Percentiles rank a stretch among this genome's conserved stretches.
Conservation (phyloP, 257 asterid genomes). For the Eucommia ulmoides region DNA sequence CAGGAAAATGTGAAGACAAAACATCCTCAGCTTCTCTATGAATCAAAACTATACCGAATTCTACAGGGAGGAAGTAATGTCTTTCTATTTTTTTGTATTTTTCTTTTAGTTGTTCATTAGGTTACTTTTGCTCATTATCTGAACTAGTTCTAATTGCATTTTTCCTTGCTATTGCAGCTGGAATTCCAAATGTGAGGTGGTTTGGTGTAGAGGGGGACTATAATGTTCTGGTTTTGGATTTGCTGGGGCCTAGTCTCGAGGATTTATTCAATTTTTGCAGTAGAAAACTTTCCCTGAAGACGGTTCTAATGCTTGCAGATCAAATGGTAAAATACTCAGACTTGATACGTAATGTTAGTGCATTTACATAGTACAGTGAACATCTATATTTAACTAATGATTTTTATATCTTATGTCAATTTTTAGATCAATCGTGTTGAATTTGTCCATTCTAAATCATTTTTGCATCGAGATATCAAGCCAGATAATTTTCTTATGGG, state of each 20-base stretch:
- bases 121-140: not conserved
- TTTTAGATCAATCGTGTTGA: slow-evolving; percentile 1
- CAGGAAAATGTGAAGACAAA: slow-evolving; percentile 2
- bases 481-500: slow-evolving; percentile 3
- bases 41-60: not conserved
- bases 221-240: slow-evolving; percentile 2
- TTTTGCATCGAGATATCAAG: slow-evolving; percentile 3
- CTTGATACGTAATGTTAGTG: not conserved
- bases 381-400: not conserved
- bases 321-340: not conserved
- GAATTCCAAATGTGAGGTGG: slow-evolving; percentile 2
- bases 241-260: not conserved
- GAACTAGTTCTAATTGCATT: not conserved
- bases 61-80: slow-evolving; percentile 5
- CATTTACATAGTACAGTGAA: not conserved
- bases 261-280: slow-evolving; percentile 1
- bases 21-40: not conserved
- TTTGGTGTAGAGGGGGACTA: slow-evolving; percentile 1
- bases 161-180: not conserved
- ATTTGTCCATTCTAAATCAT: slow-evolving; percentile 3
- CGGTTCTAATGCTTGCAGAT: slow-evolving; percentile 1
- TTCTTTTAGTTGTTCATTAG: not conserved
- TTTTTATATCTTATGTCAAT: not conserved
- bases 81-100: not conserved
- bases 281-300: slow-evolving; percentile 1